Evolutionary conservation across 352 stramenopile species (phyloP).

Genomic region (Globisporangium lucens): DNA sequence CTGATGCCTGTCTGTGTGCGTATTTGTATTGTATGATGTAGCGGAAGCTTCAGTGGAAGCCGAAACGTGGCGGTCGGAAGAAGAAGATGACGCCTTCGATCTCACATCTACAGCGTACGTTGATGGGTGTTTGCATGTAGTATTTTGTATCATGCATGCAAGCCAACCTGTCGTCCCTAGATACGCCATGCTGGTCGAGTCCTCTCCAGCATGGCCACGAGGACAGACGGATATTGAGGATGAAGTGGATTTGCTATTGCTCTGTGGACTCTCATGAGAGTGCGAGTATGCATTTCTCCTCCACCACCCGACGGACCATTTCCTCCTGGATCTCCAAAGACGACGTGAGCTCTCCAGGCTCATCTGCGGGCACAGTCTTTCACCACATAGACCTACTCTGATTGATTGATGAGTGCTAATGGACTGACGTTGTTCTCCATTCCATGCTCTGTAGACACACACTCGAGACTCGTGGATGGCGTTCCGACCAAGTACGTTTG

Average conservation of each 20-base stretch:
- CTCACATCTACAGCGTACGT: conserved; percentile 67
- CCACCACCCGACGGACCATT: conserved; percentile 7
- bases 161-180: conserved; percentile 17
- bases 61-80: conserved; percentile 34
- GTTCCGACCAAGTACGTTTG: conserved; percentile 51
- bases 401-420: conserved; percentile 2
- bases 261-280: neutral
- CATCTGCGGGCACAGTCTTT: conserved; percentile 19
- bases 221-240: conserved; percentile 48
- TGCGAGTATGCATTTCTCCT: neutral
- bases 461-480: conserved; percentile 42
- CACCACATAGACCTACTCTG: neutral
- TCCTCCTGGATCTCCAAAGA: conserved; percentile 30
- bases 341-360: conserved; percentile 15
- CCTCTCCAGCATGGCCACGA: conserved; percentile 37
- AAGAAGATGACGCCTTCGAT: conserved; percentile 65
- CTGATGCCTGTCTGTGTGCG: neutral
- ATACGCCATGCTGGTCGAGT: conserved; percentile 52
- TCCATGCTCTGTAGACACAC: conserved; percentile 23
- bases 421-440: neutral
- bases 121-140: conserved; percentile 11
- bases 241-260: neutral
- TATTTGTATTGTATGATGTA: conserved; percentile 6
- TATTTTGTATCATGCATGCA: conserved; percentile 27
- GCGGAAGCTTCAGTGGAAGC: conserved; percentile 23